phyloP scores from a whole-genome alignment of 768 basidiomycete species.

The Sistotremastrum suecicum region DNA sequence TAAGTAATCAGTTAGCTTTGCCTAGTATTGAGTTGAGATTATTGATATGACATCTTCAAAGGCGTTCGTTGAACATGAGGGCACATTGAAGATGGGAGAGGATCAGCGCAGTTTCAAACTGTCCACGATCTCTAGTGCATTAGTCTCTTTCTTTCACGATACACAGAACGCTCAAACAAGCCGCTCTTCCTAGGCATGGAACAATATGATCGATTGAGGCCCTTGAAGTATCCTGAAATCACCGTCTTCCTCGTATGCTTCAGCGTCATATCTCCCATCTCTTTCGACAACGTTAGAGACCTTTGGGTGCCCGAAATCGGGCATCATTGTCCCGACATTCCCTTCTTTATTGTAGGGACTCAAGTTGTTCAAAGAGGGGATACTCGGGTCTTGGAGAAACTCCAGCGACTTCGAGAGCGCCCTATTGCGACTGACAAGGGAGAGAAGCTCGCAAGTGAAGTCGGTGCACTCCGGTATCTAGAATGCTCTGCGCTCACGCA shows the following conservation, averaged over 20 bases:
- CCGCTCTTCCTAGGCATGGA: slow-evolving; percentile 11
- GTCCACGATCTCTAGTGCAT: too few relatives aligned
- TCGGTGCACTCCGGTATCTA: slow-evolving; percentile 97
- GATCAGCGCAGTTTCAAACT: too few relatives aligned
- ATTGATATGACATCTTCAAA: too few relatives aligned
- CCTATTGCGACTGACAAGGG: slow-evolving; percentile 82
- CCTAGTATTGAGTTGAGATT: too few relatives aligned
- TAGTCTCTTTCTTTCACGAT: too few relatives aligned
- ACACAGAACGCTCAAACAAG: too few relatives aligned
- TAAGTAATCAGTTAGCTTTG: too few relatives aligned
- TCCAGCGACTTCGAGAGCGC: slow-evolving; percentile 89
- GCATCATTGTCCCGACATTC: slow-evolving; percentile 98
- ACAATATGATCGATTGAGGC: slow-evolving; percentile 33
- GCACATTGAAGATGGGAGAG: too few relatives aligned
- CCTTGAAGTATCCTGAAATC: slow-evolving; percentile 71
- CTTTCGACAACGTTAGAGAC: slow-evolving; percentile 99
- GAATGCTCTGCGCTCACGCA: slow-evolving; percentile 99
- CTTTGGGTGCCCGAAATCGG: slow-evolving; percentile 99
- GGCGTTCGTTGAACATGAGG: too few relatives aligned
- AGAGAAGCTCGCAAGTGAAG: slow-evolving; percentile 88
- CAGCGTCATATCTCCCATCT: slow-evolving; percentile 95
- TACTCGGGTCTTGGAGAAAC: slow-evolving; percentile 83
- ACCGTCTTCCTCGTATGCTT: slow-evolving; percentile 99
- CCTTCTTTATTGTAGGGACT: slow-evolving; percentile 97
- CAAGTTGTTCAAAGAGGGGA: slow-evolving; percentile 97